These are phyloP conservation scores for Leptosphaerulina australis DNA, from an alignment of 2,329 filamentous ascomycete species.

Conservation along the genomic window DNA sequence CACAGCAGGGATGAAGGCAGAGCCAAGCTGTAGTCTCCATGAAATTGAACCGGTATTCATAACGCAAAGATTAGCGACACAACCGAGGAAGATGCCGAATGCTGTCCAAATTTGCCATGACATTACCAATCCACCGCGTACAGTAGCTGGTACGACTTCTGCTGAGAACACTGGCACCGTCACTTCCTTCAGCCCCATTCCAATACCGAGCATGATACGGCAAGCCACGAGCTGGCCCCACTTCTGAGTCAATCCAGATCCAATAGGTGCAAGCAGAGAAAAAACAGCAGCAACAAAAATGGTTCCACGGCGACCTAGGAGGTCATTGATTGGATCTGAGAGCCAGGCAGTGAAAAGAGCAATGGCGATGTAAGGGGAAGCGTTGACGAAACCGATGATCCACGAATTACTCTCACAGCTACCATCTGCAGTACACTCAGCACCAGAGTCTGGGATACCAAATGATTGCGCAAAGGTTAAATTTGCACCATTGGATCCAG, in stretches of 20 bases:
- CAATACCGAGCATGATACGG: conserved; percentile 48
- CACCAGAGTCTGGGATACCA: conserved; percentile 37
- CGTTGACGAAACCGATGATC: conserved; percentile 44
- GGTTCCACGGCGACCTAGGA: conserved; percentile 41
- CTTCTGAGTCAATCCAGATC: conserved; percentile 43
- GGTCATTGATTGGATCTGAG: conserved; percentile 40
- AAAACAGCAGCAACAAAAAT: conserved; percentile 46
- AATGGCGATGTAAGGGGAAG: conserved; percentile 41
- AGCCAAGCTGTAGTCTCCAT: conserved; percentile 50
- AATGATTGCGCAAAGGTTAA: conserved; percentile 60
- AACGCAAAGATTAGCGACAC: conserved; percentile 50
- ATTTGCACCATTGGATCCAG: conserved; percentile 58
- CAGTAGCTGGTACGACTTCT: conserved; percentile 55
- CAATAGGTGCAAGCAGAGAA: conserved; percentile 45
- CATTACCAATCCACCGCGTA: conserved; percentile 57
- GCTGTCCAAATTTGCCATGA: conserved; percentile 54
- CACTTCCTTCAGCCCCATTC: conserved; percentile 54
- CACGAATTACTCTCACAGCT: conserved; percentile 42
- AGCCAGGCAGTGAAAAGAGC: conserved; percentile 37
- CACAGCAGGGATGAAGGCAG: conserved; percentile 48
- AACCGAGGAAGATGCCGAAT: conserved; percentile 56
- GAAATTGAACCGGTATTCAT: conserved; percentile 44
- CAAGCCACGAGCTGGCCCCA: conserved; percentile 51
- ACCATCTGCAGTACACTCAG: conserved; percentile 28
- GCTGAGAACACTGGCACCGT: conserved; percentile 56